A percentile compares a stretch with the other conserved stretches of the same genome.
These are phyloP conservation scores for Colletotrichum simmondsii DNA, from an alignment of 2,329 filamentous ascomycete species.

Conservation along the genomic window DNA sequence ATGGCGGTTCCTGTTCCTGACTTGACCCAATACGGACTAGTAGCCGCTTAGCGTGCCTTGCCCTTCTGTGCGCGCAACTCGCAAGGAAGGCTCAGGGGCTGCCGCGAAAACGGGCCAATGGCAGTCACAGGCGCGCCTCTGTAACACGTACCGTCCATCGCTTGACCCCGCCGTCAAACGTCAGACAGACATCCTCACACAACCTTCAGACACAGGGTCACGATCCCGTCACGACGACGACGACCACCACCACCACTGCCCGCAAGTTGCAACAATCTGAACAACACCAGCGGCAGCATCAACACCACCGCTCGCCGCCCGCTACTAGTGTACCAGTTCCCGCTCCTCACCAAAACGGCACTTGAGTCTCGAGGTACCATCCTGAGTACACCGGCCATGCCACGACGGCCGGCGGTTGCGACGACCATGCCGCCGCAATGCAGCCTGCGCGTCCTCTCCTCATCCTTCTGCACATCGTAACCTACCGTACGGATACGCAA, in stretches of 20 bases:
- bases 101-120: conserved; percentile 41
- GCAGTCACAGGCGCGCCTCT: conserved; percentile 46
- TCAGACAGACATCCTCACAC: conserved; percentile 39
- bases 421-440: background rate
- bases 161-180: conserved; percentile 53
- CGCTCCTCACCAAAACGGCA: too few relatives aligned
- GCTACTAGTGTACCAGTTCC: too few relatives aligned
- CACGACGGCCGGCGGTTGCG: background rate
- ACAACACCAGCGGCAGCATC: background rate
- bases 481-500: background rate
- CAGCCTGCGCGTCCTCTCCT: background rate
- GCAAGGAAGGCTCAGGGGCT: conserved; percentile 26
- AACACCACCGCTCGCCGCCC: background rate
- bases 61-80: background rate
- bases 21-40: conserved; percentile 15
- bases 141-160: conserved; percentile 52
- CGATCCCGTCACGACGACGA: background rate
- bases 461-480: background rate
- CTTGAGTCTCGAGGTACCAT: too few relatives aligned
- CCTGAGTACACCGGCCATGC: too few relatives aligned
- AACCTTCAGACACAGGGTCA: conserved; percentile 33
- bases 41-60: background rate
- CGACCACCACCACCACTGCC: background rate
- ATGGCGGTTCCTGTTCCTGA: conserved; percentile 20
- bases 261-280: background rate